These are phyloP conservation scores for Aspergillus egyptiacus DNA, from an alignment of 495 filamentous ascomycete species.

Conservation along the genomic window DNA sequence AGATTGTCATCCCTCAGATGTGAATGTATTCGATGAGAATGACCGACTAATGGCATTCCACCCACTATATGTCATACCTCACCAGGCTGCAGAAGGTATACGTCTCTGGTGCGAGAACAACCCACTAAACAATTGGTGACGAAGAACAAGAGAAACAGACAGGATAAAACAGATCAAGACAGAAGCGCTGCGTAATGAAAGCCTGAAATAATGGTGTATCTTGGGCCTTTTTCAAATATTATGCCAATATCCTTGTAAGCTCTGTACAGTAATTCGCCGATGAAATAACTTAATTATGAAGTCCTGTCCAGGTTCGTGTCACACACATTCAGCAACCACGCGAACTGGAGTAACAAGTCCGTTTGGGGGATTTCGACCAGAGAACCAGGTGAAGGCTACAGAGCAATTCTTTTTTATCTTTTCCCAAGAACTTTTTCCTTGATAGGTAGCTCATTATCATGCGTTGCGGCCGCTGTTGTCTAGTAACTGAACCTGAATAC, in stretches of 20 bases:
- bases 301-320: background rate
- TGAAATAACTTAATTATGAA: background rate
- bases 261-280: background rate
- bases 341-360: background rate
- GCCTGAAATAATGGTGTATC: background rate
- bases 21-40: conserved; percentile 40
- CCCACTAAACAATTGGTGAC: conserved; percentile 11
- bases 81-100: conserved; percentile 57
- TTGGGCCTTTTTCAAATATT: background rate
- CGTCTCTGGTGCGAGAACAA: conserved; percentile 54
- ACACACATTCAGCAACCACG: conserved; percentile 1
- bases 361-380: background rate
- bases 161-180: background rate
- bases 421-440: too few species aligned
- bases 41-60: conserved; percentile 56
- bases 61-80: conserved; percentile 81
- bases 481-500: background rate
- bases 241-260: background rate
- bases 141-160: background rate
- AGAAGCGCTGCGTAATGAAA: background rate
- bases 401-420: too few species aligned
- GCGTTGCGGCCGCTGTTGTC: background rate
- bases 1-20: conserved; percentile 35
- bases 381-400: too few species aligned
- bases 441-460: too few species aligned